Evolutionary conservation across 306 rosid species (phyloP).

Genomic region (Rosa multiflora): DNA sequence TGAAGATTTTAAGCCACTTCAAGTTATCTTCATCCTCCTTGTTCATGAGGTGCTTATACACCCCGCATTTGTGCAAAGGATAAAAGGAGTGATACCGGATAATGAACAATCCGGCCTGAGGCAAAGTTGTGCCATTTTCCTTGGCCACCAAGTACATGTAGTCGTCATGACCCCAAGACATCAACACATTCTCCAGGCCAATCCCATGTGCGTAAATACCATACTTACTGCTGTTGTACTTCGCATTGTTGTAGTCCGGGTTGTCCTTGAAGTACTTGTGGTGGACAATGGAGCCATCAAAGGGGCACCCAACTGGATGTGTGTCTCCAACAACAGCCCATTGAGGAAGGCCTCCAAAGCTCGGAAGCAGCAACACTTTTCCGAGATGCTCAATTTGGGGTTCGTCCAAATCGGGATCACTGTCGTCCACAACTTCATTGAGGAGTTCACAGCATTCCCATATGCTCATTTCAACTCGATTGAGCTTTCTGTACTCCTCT

Average conservation of each 20-base stretch:
- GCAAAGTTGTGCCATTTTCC: constrained; percentile 1
- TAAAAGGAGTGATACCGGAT: neutral
- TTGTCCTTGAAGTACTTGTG: constrained; percentile 9
- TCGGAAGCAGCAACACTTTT: constrained; percentile 3
- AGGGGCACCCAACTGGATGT: neutral
- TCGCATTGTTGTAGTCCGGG: neutral
- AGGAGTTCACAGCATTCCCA: constrained; percentile 11
- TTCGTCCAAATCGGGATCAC: constrained; percentile 5
- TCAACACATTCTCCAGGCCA: neutral
- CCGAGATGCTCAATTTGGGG: constrained; percentile 7
- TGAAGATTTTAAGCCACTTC: constrained; percentile 1
- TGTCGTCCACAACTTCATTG: neutral
- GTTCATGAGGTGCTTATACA: constrained; percentile 5
- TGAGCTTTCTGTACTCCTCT: neutral
- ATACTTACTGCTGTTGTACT: neutral
- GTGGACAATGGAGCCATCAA: neutral
- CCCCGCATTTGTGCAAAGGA: neutral
- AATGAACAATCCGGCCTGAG: constrained; percentile 1
- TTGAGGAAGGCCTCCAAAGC: neutral
- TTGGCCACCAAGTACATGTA: constrained; percentile 7
- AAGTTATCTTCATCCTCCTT: neutral
- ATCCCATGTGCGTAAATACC: neutral
- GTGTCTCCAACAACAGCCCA: constrained; percentile 9
- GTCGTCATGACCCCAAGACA: constrained; percentile 5
- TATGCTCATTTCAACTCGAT: constrained; percentile 6